Evolutionary conservation across 2,329 filamentous ascomycete genomes (phyloP), one percentile per base, ranked within the genome.

Genomic region (Elsinoe ampelina): DNA sequence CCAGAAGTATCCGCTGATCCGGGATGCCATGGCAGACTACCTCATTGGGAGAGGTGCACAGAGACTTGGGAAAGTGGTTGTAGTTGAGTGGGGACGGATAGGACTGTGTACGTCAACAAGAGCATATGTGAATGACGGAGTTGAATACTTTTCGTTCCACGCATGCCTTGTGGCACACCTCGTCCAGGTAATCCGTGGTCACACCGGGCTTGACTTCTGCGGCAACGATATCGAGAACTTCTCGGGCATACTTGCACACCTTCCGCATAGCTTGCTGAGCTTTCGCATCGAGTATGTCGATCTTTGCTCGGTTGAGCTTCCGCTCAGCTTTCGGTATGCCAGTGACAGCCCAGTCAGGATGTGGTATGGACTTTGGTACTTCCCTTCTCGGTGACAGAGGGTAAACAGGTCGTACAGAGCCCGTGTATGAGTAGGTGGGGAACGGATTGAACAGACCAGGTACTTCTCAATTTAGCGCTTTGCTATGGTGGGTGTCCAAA

Each of bases 21-120:
- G 93, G 93, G 61, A 98, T 97, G 55, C 93, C 93, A 77, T 98
- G 93, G 76, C 93, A 98, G 70, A 98, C 97, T 61, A 95, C 87
- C 73, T 98, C 93, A 76, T 98, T 98, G 48, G 88, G 75, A 2
- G 91, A 96, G 2, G 91, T 97, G 73, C 93, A 98, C 60, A 96
- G 87, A 0, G 93, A 97, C 75, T 98, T 98, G 62, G 93, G 93
- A 73, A 97, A 98, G 72, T 90, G 79, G 76, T 87, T 87, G 75
- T 97, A 97, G 75, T 96, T 96, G 32, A 97, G 77, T 1, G 91
- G 89, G 1, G 92, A 96, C 0, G 91, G 91, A 69, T 97, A 97
- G 5, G 90, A 87, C 91, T 95, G 61, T 43, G 3, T 2, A 20
- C 8, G 15, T 38, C 12, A 54, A 15, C 12, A 54, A 3, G 20